phyloP scores from a whole-genome alignment of 2,329 filamentous ascomycete genomes.

The Aureobasidium sp. region DNA sequence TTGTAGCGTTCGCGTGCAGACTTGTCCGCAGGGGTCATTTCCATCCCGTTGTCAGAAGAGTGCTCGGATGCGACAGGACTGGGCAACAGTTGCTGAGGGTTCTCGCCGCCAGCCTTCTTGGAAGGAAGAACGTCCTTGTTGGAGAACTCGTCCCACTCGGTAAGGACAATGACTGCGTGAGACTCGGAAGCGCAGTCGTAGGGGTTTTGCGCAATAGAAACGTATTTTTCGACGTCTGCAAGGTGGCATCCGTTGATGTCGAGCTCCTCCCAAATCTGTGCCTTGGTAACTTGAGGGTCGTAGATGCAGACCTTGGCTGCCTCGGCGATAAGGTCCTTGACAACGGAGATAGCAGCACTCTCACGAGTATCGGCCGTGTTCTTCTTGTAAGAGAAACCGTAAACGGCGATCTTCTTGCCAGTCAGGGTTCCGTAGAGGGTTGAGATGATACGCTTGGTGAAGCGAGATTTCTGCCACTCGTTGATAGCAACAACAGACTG shows the following conservation, averaged over 20 bases:
- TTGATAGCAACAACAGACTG: constrained; percentile 65
- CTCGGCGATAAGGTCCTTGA: constrained; percentile 57
- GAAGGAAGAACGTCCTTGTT: constrained; percentile 19
- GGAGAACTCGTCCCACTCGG: constrained; percentile 29
- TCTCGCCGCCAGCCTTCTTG: neutral
- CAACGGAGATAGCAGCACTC: constrained; percentile 58
- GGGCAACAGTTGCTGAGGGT: constrained; percentile 6
- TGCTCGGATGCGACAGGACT: constrained; percentile 1
- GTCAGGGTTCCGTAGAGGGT: constrained; percentile 60
- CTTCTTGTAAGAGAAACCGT: constrained; percentile 75
- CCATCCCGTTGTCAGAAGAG: constrained; percentile 9
- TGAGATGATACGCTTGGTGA: constrained; percentile 56
- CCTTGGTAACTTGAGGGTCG: constrained; percentile 44
- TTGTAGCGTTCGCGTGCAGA: constrained; percentile 9
- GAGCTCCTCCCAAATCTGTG: constrained; percentile 27
- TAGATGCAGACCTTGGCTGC: constrained; percentile 56
- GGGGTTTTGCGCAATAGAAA: constrained; percentile 23
- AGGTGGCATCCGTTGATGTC: constrained; percentile 16
- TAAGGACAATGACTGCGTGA: constrained; percentile 27
- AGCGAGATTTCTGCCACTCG: constrained; percentile 62
- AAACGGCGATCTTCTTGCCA: constrained; percentile 60
- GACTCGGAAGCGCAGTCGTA: constrained; percentile 27
- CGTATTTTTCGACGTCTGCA: constrained; percentile 20
- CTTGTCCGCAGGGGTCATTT: constrained; percentile 5
- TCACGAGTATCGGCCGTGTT: constrained; percentile 68